Percentiles rank a stretch among this genome's conserved stretches.
phyloP scores from a whole-genome alignment of 2,329 filamentous ascomycete species.

The Cadophora malorum region DNA sequence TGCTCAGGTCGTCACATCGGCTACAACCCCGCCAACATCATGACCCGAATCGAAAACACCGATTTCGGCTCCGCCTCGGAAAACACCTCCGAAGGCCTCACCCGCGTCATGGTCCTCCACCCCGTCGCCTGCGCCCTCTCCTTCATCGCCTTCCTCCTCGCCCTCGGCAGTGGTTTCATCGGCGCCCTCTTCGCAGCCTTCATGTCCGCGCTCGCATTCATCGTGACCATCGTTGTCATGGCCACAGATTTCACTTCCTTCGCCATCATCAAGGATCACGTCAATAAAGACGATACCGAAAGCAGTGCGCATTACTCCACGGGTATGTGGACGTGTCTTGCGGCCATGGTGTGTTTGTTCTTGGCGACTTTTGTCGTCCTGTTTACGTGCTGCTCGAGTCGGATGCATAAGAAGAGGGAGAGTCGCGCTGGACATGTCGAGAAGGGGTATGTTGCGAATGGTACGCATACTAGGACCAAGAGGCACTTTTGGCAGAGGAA shows the following conservation, averaged over 20 bases:
- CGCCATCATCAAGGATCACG: conserved; percentile 57
- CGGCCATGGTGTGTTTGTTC: conserved; percentile 59
- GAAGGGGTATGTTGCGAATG: conserved; percentile 35
- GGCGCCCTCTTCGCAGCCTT: conserved; percentile 59
- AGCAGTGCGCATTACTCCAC: conserved; percentile 57
- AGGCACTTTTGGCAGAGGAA: conserved; percentile 21
- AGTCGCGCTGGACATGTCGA: conserved; percentile 31
- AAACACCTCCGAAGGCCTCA: conserved; percentile 56
- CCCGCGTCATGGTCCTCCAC: conserved; percentile 66
- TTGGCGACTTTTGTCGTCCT: conserved; percentile 64
- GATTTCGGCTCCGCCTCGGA: conserved; percentile 52
- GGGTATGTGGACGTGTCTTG: conserved; percentile 66
- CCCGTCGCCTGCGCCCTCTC: conserved; percentile 62
- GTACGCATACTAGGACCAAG: conserved; percentile 7
- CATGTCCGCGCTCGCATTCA: conserved; percentile 56
- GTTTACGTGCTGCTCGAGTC: conserved; percentile 63
- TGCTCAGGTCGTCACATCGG: conserved; percentile 59
- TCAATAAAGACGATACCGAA: conserved; percentile 54
- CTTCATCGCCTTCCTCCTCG: conserved; percentile 65
- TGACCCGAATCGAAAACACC: conserved; percentile 48
- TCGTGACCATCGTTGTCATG: conserved; percentile 56
- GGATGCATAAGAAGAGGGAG: conserved; percentile 35
- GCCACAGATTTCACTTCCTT: conserved; percentile 65
- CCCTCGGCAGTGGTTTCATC: conserved; percentile 56
- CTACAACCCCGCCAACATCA: conserved; percentile 59